A percentile compares a stretch with the other conserved stretches of the same genome.
phyloP scores from a whole-genome alignment of 2,329 filamentous ascomycete genomes.

The Sporothrix variecibatus region DNA sequence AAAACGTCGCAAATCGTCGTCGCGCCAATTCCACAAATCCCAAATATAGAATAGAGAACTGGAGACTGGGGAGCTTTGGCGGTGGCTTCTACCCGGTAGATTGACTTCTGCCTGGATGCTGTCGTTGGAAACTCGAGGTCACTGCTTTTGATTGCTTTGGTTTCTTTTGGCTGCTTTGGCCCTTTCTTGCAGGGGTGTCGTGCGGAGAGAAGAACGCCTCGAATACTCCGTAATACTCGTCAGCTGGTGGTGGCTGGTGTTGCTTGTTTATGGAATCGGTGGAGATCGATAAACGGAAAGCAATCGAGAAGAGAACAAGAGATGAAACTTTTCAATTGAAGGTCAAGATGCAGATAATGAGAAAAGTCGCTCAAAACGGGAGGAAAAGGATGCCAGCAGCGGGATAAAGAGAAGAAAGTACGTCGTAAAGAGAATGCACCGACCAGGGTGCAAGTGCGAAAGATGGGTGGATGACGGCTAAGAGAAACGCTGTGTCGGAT shows the following conservation, averaged over 20 bases:
- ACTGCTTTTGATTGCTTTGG: neutral
- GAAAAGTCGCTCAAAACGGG: constrained; percentile 3
- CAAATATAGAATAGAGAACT: neutral
- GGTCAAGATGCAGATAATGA: neutral
- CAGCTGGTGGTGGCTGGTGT: constrained; percentile 1
- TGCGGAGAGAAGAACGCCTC: constrained; percentile 14
- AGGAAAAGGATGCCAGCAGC: neutral
- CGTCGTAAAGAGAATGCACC: neutral
- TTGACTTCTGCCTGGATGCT: constrained; percentile 7
- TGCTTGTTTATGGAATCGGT: neutral
- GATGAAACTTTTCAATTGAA: neutral
- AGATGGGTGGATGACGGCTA: neutral
- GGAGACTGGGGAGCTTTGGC: neutral
- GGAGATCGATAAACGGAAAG: neutral
- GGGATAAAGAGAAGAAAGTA: neutral
- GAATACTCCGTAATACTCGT: neutral
- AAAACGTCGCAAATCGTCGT: neutral
- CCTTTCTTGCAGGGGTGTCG: constrained; percentile 8
- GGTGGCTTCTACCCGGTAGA: neutral
- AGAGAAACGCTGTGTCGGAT: neutral
- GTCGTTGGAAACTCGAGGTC: neutral
- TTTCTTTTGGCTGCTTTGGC: neutral
- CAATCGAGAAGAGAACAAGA: neutral
- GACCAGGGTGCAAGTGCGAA: neutral
- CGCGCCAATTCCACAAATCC: neutral